phyloP scores from a whole-genome alignment of 768 basidiomycete genomes.

The Boletus speciosus region DNA sequence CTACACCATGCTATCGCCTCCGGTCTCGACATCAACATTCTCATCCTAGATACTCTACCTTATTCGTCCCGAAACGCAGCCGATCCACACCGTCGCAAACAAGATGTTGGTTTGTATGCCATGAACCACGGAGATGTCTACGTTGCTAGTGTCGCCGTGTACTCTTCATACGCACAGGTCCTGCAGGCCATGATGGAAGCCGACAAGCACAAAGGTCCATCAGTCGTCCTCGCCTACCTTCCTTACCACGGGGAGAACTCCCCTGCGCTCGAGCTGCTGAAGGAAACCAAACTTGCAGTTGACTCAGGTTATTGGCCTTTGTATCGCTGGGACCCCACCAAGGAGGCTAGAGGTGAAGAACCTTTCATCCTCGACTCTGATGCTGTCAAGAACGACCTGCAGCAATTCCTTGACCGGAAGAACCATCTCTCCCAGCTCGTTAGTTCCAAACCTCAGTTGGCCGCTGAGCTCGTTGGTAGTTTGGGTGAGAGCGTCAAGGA shows the following conservation, averaged over 20 bases:
- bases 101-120: conserved; percentile 95
- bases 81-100: conserved; percentile 79
- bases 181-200: conserved; percentile 90
- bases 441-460: conserved; percentile 74
- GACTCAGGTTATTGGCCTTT: conserved; percentile 97
- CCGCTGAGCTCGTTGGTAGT: conserved; percentile 77
- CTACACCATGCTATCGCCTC: conserved; percentile 93
- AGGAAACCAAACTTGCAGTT: conserved; percentile 96
- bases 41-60: conserved; percentile 89
- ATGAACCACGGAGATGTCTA: conserved; percentile 98
- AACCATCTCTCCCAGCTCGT: conserved; percentile 95
- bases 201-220: conserved; percentile 84
- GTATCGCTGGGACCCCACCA: conserved; percentile 94
- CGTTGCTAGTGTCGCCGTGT: conserved; percentile 93
- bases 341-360: conserved; percentile 70
- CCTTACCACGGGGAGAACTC: conserved; percentile 79
- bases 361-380: conserved; percentile 93
- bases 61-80: conserved; percentile 73
- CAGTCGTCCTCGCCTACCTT: conserved; percentile 90
- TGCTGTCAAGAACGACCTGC: conserved; percentile 88
- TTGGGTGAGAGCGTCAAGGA: conserved; percentile 82
- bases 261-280: conserved; percentile 84
- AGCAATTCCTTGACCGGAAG: conserved; percentile 91
- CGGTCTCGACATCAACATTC: conserved; percentile 87
- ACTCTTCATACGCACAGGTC: conserved; percentile 93